These are phyloP conservation scores for Cercospora zeae-maydis DNA, from an alignment of 2,329 filamentous ascomycete genomes.

Conservation along the genomic window DNA sequence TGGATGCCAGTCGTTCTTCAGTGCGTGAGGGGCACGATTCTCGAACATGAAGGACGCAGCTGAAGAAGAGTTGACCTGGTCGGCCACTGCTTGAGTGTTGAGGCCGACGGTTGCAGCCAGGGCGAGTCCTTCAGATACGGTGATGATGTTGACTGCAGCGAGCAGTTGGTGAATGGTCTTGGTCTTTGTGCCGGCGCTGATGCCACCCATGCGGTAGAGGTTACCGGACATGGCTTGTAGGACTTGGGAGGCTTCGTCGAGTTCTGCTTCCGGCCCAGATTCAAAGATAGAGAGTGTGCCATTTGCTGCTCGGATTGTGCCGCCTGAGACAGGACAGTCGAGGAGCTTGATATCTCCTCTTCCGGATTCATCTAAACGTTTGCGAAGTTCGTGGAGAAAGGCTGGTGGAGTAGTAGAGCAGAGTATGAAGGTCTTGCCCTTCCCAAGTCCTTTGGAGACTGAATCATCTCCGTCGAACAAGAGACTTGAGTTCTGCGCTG, in stretches of 20 bases:
- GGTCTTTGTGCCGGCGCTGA: constrained; percentile 54
- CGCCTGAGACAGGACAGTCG: constrained; percentile 70
- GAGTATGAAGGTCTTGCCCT: constrained; percentile 60
- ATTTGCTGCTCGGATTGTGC: constrained; percentile 63
- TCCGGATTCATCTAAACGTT: constrained; percentile 53
- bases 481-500: constrained; percentile 63
- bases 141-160: constrained; percentile 56
- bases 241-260: constrained; percentile 56
- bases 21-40: constrained; percentile 52
- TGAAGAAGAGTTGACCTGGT: constrained; percentile 44
- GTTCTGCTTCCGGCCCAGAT: constrained; percentile 51
- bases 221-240: constrained; percentile 65
- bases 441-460: constrained; percentile 52
- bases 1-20: constrained; percentile 50
- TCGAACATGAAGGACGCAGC: constrained; percentile 55
- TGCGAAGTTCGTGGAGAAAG: constrained; percentile 60
- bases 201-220: constrained; percentile 55
- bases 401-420: constrained; percentile 68
- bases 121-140: constrained; percentile 55
- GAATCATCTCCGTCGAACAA: constrained; percentile 58
- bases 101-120: constrained; percentile 53
- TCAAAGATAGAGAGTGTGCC: constrained; percentile 76
- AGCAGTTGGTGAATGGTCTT: constrained; percentile 59
- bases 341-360: constrained; percentile 64
- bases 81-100: constrained; percentile 49